phyloP scores from a whole-genome alignment of 352 stramenopile genomes.

The Aphanomyces cochlioides region DNA sequence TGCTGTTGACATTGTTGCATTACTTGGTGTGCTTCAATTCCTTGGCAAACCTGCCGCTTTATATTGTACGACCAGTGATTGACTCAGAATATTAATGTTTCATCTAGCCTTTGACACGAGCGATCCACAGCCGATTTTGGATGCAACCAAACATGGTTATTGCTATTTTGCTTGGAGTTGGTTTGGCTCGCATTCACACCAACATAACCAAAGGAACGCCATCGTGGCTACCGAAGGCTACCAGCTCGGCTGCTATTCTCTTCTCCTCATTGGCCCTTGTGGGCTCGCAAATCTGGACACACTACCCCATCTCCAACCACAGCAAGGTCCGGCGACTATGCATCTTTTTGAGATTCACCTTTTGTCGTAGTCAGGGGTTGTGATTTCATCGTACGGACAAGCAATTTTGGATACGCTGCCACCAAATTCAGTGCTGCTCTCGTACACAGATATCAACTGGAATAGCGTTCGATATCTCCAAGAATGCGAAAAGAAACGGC shows the following conservation, averaged over 20 bases:
- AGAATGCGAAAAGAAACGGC: conserved; percentile 48
- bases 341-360: not conserved
- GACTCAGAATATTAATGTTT: conserved; percentile 35
- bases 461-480: conserved; percentile 75
- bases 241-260: not conserved
- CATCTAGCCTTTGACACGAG: conserved; percentile 14
- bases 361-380: conserved; percentile 29
- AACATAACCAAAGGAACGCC: conserved; percentile 2
- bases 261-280: not conserved
- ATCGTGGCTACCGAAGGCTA: not conserved
- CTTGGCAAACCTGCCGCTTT: conserved; percentile 70
- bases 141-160: conserved; percentile 73
- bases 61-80: conserved; percentile 51
- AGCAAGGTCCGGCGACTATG: conserved; percentile 12
- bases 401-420: conserved; percentile 49
- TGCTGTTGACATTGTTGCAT: conserved; percentile 45
- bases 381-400: conserved; percentile 41
- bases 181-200: conserved; percentile 33
- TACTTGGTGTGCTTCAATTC: conserved; percentile 76
- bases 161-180: conserved; percentile 55
- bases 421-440: conserved; percentile 50
- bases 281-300: conserved; percentile 10
- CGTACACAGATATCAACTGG: conserved; percentile 82
- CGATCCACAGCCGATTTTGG: conserved; percentile 42
- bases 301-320: conserved; percentile 19